Base-by-base conservation (phyloP, 768 basidiomycete species). In the Suillus americanus region DNA sequence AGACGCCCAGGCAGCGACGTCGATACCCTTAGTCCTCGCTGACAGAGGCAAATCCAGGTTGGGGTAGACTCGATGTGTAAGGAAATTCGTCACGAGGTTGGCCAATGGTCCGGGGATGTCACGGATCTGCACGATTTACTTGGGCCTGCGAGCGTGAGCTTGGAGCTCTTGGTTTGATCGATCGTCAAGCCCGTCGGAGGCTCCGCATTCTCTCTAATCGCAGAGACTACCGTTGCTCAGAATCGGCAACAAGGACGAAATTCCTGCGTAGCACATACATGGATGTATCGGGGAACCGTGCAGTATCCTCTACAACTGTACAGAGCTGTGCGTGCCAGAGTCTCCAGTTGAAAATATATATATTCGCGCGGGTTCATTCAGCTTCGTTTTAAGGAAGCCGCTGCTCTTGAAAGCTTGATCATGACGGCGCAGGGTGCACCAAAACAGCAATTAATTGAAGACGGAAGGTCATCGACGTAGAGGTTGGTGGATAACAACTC, bases 401-500 rank as follows among this genome's bases (percentile, higher is more conserved):
- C 85, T 89, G 70, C 89, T 90, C 73, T 85, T 87, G 67, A 28
- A 35, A 25, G 25, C 25, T 50, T 50, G 48, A 40, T 40, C 38
- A 40, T 40, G 38, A 94, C 90, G 56, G 81, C 78, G 74, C 91
- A 81, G 92, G 92, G 0, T 81, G 77, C 20, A 91, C 84, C 41
- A 93, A 81, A 7, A 85, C 85, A 1, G 80, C 72, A 37, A 94
- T 87, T 87, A 67, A 87, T 87, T 66, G 82, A 87, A 66, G 91
- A 68, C 2, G 90, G 91, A 46, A 92, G 79, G 18, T 86, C 90
- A 76, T 92, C 91, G 74, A 94, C 86, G 74, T 92, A 92, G 65
- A 93, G 74, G 73, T 93, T 92, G 20, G 90, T 92, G 60, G 90
- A 91, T 18, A 71, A 72, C 57, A 77, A 77, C 71, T 92, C 91